Conservation (phyloP, 768 basidiomycete genomes). For the Mrakia gelida region DNA sequence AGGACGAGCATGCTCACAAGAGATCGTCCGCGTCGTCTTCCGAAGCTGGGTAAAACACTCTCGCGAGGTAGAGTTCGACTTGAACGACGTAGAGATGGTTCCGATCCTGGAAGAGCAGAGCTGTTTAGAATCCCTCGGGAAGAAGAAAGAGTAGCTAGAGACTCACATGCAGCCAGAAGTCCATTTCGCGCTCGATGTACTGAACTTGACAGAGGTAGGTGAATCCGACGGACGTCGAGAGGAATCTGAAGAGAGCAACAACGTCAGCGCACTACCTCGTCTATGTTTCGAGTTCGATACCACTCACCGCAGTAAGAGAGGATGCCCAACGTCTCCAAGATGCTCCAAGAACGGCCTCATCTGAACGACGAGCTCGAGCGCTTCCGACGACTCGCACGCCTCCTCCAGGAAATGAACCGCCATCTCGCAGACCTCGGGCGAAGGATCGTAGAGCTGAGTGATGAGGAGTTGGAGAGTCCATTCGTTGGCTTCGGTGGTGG, state of each 20-base stretch:
- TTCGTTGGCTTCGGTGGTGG: conserved; percentile 59
- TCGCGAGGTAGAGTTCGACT: conserved; percentile 84
- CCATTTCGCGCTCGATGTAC: conserved; percentile 92
- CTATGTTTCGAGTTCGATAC: neutral
- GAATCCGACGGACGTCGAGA: conserved; percentile 90
- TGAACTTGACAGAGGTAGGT: conserved; percentile 83
- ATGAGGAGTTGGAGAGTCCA: conserved; percentile 89
- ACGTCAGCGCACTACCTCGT: neutral
- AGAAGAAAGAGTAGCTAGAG: neutral
- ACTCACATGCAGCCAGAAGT: conserved; percentile 88
- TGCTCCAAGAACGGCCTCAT: conserved; percentile 95
- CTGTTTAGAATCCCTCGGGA: neutral
- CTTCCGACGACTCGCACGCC: conserved; percentile 76
- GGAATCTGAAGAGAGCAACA: conserved; percentile 58
- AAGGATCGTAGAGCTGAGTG: conserved; percentile 92
- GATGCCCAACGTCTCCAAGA: conserved; percentile 85
- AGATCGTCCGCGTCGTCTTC: conserved; percentile 66
- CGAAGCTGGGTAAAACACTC: conserved; percentile 60
- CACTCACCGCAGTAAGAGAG: conserved; percentile 75
- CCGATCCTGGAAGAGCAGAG: conserved; percentile 61
- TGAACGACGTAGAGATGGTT: conserved; percentile 91
- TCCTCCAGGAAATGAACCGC: conserved; percentile 86
- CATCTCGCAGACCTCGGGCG: conserved; percentile 80
- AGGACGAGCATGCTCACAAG: conserved; percentile 47
- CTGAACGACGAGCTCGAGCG: conserved; percentile 82